phyloP scores from a whole-genome alignment of 108 stramenopile species.

The Cyclotella atomus region DNA sequence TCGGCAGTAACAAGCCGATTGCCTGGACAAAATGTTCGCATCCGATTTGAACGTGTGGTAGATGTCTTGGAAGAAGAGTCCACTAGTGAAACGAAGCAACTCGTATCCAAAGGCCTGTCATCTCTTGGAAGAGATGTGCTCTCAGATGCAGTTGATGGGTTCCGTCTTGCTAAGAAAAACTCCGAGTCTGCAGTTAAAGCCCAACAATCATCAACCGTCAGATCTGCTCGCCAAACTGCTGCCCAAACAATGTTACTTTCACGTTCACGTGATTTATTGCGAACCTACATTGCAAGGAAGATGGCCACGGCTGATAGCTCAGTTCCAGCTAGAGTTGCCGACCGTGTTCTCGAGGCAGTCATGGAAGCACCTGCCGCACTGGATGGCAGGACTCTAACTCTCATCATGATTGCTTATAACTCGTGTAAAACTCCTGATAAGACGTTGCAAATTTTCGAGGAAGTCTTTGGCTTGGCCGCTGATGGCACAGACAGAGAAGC shows the following conservation, averaged over 20 bases:
- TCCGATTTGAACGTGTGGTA: slow-evolving; percentile 68
- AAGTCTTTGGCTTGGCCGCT: slow-evolving; percentile 63
- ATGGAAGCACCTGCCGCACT: slow-evolving; percentile 69
- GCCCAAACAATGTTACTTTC: slow-evolving; percentile 57
- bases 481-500: slow-evolving; percentile 63
- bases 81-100: slow-evolving; percentile 4
- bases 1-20: slow-evolving; percentile 82
- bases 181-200: slow-evolving; percentile 6
- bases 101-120: slow-evolving; percentile 5
- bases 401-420: slow-evolving; percentile 79
- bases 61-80: neutral
- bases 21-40: slow-evolving; percentile 73
- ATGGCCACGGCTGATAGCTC: slow-evolving; percentile 59
- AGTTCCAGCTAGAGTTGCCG: slow-evolving; percentile 71
- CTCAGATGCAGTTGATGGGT: slow-evolving; percentile 49
- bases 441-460: slow-evolving; percentile 79
- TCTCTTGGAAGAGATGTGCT: slow-evolving; percentile 26
- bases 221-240: slow-evolving; percentile 21
- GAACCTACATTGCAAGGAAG: slow-evolving; percentile 61
- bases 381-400: slow-evolving; percentile 75
- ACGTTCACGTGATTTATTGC: slow-evolving; percentile 74
- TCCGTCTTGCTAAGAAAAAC: slow-evolving; percentile 34
- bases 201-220: slow-evolving; percentile 18
- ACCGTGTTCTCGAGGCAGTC: slow-evolving; percentile 81
- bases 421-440: slow-evolving; percentile 62